Conservation (phyloP, 2,329 filamentous ascomycete genomes). For the Xylaria sp. region DNA sequence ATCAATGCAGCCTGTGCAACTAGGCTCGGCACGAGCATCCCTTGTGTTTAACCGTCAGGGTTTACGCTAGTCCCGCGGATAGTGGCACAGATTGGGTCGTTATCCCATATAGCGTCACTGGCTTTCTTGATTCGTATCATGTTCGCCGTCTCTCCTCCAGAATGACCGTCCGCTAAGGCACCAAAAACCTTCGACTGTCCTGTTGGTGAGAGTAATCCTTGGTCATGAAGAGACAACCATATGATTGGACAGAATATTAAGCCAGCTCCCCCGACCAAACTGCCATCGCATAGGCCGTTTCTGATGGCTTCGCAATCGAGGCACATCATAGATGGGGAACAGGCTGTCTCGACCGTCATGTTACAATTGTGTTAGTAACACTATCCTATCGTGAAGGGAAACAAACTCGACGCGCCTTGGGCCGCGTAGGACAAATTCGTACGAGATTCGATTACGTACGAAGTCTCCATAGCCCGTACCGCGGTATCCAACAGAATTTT, state of each 20-base stretch:
- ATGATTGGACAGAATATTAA: conserved; percentile 41
- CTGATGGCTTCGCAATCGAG: conserved; percentile 44
- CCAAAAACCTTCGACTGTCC: conserved; percentile 49
- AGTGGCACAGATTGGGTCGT: conserved; percentile 40
- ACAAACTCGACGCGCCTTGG: conserved; percentile 35
- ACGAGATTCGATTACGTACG: conserved; percentile 42
- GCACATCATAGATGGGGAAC: conserved; percentile 49
- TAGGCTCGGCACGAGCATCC: conserved; percentile 47
- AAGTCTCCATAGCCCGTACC: conserved; percentile 28
- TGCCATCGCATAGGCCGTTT: conserved; percentile 43
- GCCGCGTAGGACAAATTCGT: conserved; percentile 38
- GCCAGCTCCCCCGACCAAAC: conserved; percentile 46
- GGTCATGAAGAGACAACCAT: conserved; percentile 35
- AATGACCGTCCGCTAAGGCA: conserved; percentile 56
- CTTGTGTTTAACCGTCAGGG: conserved; percentile 17
- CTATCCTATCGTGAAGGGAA: background rate
- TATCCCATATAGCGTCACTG: conserved; percentile 49
- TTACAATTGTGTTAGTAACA: conserved; percentile 5
- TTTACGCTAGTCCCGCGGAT: conserved; percentile 47
- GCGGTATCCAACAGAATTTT: background rate
- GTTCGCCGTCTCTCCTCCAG: conserved; percentile 55
- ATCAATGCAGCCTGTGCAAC: conserved; percentile 47
- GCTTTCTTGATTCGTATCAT: conserved; percentile 56
- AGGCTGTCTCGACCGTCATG: conserved; percentile 45
- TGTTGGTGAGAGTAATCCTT: conserved; percentile 42